Evolutionary conservation across 2,329 filamentous ascomycete species (phyloP), one percentile per base, ranked within the genome.

Genomic region (Lasiodiplodia citricola): DNA sequence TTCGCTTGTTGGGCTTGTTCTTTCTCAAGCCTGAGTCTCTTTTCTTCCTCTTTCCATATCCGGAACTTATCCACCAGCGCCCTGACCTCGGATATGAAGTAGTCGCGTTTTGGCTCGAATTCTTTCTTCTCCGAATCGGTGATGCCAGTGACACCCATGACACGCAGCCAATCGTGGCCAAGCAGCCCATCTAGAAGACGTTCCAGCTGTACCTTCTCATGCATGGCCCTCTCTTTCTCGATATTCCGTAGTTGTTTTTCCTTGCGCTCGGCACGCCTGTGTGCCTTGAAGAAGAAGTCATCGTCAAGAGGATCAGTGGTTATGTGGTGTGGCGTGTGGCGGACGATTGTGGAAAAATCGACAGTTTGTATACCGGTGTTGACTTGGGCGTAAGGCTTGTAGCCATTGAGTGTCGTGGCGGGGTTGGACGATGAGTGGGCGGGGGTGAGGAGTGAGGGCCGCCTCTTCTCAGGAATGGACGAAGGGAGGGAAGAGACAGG

Each of bases 111-210:
- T 2, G 91, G 90, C 79, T 97, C 93, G 79, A 93, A 97, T 37
- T 91, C 87, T 78, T 92, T 96, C 80, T 93, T 95, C 75, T 93
- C 92, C 25, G 89, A 89, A 75, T 97, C 94, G 0, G 93, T 96
- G 47, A 96, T 82, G 47, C 87, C 93, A 71, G 90, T 95, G 41
- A 98, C 91, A 31, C 95, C 96, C 89, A 99, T 94, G 4, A 94
- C 88, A 70, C 92, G 90, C 68, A 97, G 84, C 96, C 96, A 99
- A 79, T 98, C 96, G 69, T 92, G 93, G 2, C 95, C 92, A 77
- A 93, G 91, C 1, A 99, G 86, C 21, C 93, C 93, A 66, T 96
- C 93, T 7, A 97, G 85, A 18, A 91, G 80, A 8, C 88, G 83
- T 70, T 91, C 88, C n/a, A 91, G 79, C 72, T 90, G 87, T 57